A percentile compares a stretch with the other conserved stretches of the same genome.
These are phyloP conservation scores for Epithele typhae DNA, from an alignment of 768 basidiomycete species.

Conservation along the genomic window DNA sequence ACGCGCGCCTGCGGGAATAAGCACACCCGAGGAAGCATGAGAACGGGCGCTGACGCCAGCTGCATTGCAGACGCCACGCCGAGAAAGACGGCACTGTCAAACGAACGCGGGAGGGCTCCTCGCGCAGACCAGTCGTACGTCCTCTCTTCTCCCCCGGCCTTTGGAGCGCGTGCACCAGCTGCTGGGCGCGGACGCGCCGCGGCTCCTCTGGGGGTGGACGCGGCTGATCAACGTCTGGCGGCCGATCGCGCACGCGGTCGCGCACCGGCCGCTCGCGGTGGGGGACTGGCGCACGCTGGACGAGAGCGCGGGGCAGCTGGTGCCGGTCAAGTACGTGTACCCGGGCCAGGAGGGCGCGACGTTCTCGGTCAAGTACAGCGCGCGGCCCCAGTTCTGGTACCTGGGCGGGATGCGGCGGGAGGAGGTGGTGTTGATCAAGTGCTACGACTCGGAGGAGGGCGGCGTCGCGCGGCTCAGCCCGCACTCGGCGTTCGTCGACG, in stretches of 20 bases:
- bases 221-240: slow-evolving; percentile 48
- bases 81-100: slow-evolving; percentile 8
- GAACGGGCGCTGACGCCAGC: too few relatives aligned
- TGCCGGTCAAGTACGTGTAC: slow-evolving; percentile 31
- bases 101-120: background rate
- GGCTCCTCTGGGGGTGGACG: slow-evolving; percentile 35
- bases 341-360: slow-evolving; percentile 30
- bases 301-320: slow-evolving; percentile 33
- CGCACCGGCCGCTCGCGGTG: slow-evolving; percentile 37
- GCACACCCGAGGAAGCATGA: too few relatives aligned
- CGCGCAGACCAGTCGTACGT: too few relatives aligned
- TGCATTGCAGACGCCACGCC: slow-evolving; percentile 10
- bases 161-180: slow-evolving; percentile 33
- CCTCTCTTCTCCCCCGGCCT: too few relatives aligned
- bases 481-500: slow-evolving; percentile 33
- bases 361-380: slow-evolving; percentile 30
- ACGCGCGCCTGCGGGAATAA: too few relatives aligned
- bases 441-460: slow-evolving; percentile 33
- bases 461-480: slow-evolving; percentile 32
- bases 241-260: slow-evolving; percentile 36
- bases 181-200: slow-evolving; percentile 37
- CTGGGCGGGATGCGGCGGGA: slow-evolving; percentile 32
- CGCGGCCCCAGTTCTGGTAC: slow-evolving; percentile 34
- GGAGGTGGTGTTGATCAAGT: slow-evolving; percentile 37
- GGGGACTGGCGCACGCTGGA: slow-evolving; percentile 37